A percentile compares a stretch with the other conserved stretches of the same genome.
These are phyloP conservation scores for Hypomontagnella submonticulosa DNA, from an alignment of 495 filamentous ascomycete genomes.

Conservation along the genomic window DNA sequence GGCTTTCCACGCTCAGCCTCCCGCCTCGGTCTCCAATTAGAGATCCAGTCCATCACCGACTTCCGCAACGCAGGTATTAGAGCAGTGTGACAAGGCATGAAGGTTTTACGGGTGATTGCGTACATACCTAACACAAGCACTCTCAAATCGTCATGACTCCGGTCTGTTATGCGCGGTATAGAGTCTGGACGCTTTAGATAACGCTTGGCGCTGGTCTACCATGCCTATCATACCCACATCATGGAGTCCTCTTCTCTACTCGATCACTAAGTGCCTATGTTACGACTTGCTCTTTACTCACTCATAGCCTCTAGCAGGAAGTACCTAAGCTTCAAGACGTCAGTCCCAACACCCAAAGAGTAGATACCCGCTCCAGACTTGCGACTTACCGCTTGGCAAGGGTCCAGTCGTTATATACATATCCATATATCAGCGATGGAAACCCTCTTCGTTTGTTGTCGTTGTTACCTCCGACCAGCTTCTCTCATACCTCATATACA, in stretches of 20 bases:
- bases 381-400: too few relatives aligned
- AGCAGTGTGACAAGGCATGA: neutral
- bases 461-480: neutral
- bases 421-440: slow-evolving; percentile 7
- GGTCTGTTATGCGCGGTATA: neutral
- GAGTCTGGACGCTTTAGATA: slow-evolving; percentile 1
- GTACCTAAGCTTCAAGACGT: too few relatives aligned
- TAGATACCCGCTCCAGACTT: too few relatives aligned
- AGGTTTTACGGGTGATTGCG: slow-evolving; percentile 2
- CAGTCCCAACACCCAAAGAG: too few relatives aligned
- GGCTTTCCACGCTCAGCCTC: slow-evolving; percentile 9
- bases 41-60: neutral
- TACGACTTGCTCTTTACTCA: too few relatives aligned
- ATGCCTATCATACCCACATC: neutral
- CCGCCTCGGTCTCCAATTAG: slow-evolving; percentile 19
- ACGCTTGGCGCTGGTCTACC: slow-evolving; percentile 15
- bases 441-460: neutral
- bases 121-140: neutral
- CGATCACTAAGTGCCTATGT: neutral
- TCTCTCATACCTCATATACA: neutral
- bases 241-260: neutral
- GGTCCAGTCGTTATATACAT: too few relatives aligned
- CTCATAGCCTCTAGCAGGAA: too few relatives aligned
- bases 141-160: slow-evolving; percentile 10
- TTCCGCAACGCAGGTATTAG: slow-evolving; percentile 1